A percentile compares a stretch with the other conserved stretches of the same genome.
Evolutionary conservation across 2,329 filamentous ascomycete species (phyloP).

Genomic region (Claviceps monticola): DNA sequence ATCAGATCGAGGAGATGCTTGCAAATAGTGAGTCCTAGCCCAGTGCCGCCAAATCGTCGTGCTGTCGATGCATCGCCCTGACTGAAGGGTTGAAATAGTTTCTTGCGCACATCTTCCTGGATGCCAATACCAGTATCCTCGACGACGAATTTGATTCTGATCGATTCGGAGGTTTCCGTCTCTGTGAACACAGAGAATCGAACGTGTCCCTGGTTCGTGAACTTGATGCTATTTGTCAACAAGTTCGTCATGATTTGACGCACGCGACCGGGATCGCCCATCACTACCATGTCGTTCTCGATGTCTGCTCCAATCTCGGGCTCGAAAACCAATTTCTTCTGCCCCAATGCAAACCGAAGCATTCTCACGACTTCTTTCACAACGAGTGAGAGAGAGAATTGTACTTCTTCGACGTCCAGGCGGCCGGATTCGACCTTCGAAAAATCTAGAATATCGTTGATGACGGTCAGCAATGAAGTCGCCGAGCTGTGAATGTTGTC

Average conservation of each 20-base stretch:
- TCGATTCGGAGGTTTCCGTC: slow-evolving; percentile 47
- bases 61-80: slow-evolving; percentile 73
- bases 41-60: slow-evolving; percentile 65
- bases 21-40: slow-evolving; percentile 64
- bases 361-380: slow-evolving; percentile 74
- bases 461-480: slow-evolving; percentile 71
- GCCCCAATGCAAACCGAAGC: slow-evolving; percentile 71
- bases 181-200: slow-evolving; percentile 51
- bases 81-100: slow-evolving; percentile 66
- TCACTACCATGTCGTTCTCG: slow-evolving; percentile 57
- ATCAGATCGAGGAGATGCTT: slow-evolving; percentile 71
- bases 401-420: slow-evolving; percentile 66
- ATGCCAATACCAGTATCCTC: slow-evolving; percentile 74
- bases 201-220: slow-evolving; percentile 55
- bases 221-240: slow-evolving; percentile 64
- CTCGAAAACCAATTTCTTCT: slow-evolving; percentile 62
- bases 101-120: slow-evolving; percentile 58
- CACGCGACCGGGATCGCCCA: slow-evolving; percentile 73
- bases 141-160: slow-evolving; percentile 57
- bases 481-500: slow-evolving; percentile 69
- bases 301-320: slow-evolving; percentile 50
- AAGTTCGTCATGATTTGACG: slow-evolving; percentile 75
- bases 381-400: slow-evolving; percentile 61
- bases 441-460: slow-evolving; percentile 85
- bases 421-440: slow-evolving; percentile 73